Conservation (phyloP, 768 basidiomycete species). For the Collybiopsis confluens region DNA sequence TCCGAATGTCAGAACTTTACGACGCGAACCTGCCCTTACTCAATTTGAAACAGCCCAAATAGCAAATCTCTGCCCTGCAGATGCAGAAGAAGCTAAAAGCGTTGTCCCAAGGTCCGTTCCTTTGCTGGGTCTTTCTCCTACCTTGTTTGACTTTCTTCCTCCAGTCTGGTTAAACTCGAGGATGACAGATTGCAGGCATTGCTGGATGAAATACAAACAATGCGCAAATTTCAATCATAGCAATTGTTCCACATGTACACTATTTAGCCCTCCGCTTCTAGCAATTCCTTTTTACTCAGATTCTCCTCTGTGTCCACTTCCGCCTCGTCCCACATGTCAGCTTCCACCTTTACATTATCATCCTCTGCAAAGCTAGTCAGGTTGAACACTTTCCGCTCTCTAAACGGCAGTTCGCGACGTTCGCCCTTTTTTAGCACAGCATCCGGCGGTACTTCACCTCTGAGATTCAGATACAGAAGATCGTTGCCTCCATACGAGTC, state of each 20-base stretch:
- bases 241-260: slow-evolving; percentile 10
- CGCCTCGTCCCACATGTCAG: slow-evolving; percentile 20
- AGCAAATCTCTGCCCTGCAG: slow-evolving; percentile 84
- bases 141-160: not conserved
- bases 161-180: slow-evolving; percentile 80
- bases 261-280: slow-evolving; percentile 49
- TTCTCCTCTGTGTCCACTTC: slow-evolving; percentile 26
- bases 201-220: slow-evolving; percentile 84
- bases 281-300: slow-evolving; percentile 38
- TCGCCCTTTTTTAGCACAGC: slow-evolving; percentile 63
- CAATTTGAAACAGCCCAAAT: slow-evolving; percentile 93
- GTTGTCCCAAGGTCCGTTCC: slow-evolving; percentile 72
- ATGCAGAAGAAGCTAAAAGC: slow-evolving; percentile 89
- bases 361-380: slow-evolving; percentile 45
- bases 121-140: not conserved
- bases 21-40: slow-evolving; percentile 74
- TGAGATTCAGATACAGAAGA: slow-evolving; percentile 70
- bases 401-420: slow-evolving; percentile 58
- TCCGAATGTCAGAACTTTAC: slow-evolving; percentile 53
- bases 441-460: slow-evolving; percentile 69
- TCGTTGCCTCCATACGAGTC: slow-evolving; percentile 78
- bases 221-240: slow-evolving; percentile 86
- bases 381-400: slow-evolving; percentile 66
- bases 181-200: slow-evolving; percentile 81
- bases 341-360: slow-evolving; percentile 24